Evolutionary conservation across 1,284 basidiomycete species (phyloP), one percentile per base, ranked within the genome.

Genomic region (Ustilago crameri): DNA sequence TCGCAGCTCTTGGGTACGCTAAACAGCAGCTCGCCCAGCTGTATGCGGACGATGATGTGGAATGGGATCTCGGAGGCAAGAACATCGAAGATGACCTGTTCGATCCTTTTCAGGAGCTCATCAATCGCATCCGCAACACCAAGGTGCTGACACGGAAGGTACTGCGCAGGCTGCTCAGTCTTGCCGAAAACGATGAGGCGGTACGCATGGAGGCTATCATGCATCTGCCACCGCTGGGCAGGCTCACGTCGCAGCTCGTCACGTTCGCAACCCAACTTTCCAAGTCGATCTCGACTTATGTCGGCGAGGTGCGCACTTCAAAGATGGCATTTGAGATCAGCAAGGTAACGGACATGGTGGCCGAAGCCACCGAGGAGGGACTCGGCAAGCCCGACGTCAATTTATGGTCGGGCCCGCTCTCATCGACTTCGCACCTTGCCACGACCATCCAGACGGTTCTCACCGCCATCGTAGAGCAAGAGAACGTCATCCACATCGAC

Each of bases 61-160:
- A 76, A 30, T 78, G 76, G 77, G 63, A 75, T 32, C 51, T 76
- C 38, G 65, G 54, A 14, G 62, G 66, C 20, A 41, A 63, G 14
- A 67, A 60, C 27, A 58, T 76, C 35, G 74, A 74, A 37, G 69
- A 69, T 17, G 68, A 74, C 51, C 45, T 74, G 12, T 79, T 78
- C 35, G 68, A 74, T 9, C 78, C 75, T 7, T 49, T 77, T 60
- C 74, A 78, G 43, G 50, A 63, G 41, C 67, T 79, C 32, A 72
- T 81, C 48, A 69, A 68, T 32, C 62, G 74, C 45, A 67, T 80
- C 43, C 66, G 68, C 23, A 64, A 67, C 32, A 74, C 78, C 34
- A 77, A 80, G 51, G 73, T 79, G 44, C 74, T 79, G 1, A 76
- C 79, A 5, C 63, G 75, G n/a, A 80, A 81, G 32, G 69, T 82